A percentile compares a stretch with the other conserved stretches of the same genome.
Conservation (phyloP, 2,329 filamentous ascomycete genomes). For the Diaporthe vaccinii region DNA sequence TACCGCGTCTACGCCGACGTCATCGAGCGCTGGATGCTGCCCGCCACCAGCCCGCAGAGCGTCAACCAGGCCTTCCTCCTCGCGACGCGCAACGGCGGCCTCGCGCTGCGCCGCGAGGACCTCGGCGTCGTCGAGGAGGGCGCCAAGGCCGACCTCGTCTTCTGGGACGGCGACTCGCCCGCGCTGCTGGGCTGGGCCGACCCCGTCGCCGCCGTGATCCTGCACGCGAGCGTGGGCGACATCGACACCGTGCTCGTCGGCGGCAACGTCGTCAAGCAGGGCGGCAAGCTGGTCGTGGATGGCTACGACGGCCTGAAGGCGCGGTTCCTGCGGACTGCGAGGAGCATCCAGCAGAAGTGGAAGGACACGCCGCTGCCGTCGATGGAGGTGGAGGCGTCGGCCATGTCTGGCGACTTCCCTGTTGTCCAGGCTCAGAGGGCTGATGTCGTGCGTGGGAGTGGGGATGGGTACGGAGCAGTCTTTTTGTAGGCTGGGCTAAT, state of each 20-base stretch:
- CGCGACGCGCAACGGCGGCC: conserved; percentile 65
- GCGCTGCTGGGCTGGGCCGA: conserved; percentile 67
- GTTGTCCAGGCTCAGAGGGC: neutral
- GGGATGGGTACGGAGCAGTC: neutral
- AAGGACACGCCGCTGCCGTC: conserved; percentile 45
- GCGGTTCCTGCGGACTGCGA: conserved; percentile 52
- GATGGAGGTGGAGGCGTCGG: neutral
- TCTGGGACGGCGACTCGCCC: conserved; percentile 64
- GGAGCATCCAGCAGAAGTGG: conserved; percentile 49
- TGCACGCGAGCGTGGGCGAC: conserved; percentile 67
- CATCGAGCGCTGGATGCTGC: conserved; percentile 57
- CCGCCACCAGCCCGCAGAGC: conserved; percentile 64
- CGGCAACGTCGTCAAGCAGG: conserved; percentile 62
- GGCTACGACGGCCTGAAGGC: conserved; percentile 46
- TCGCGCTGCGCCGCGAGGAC: conserved; percentile 64
- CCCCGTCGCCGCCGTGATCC: conserved; percentile 67
- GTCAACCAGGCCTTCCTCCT: conserved; percentile 68
- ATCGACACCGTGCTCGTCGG: conserved; percentile 64
- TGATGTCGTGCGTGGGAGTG: conserved; percentile 1
- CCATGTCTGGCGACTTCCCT: neutral
- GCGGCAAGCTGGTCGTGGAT: conserved; percentile 52
- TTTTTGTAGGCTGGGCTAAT: neutral
- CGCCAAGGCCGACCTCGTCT: conserved; percentile 67
- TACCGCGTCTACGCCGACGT: conserved; percentile 55
- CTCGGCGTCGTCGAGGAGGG: conserved; percentile 63